phyloP scores from a whole-genome alignment of 306 rosid genomes.

The Lathyrus sativus region DNA sequence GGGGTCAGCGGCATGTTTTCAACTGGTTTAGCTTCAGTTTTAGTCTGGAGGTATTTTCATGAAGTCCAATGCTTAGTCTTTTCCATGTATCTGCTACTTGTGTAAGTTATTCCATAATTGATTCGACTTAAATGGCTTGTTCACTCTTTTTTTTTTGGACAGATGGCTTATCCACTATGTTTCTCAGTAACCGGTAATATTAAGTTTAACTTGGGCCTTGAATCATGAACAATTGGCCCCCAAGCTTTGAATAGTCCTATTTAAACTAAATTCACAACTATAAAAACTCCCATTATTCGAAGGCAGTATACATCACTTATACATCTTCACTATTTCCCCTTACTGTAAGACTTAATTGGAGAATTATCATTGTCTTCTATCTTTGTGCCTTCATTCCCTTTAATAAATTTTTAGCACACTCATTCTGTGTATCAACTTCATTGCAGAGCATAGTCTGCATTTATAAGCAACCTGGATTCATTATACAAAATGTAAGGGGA shows the following conservation, averaged over 20 bases:
- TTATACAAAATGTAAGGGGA: background rate
- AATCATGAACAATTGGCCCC: slow-evolving; percentile 5
- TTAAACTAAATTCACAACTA: slow-evolving; percentile 14
- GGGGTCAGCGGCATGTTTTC: background rate
- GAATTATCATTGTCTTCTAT: background rate
- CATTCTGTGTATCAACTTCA: slow-evolving; percentile 11
- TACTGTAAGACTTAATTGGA: slow-evolving; percentile 2
- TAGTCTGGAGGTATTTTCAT: background rate
- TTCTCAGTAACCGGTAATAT: background rate
- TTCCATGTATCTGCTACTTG: background rate
- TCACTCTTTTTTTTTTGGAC: no score
- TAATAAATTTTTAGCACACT: background rate
- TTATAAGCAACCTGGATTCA: background rate
- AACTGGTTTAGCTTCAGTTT: slow-evolving; percentile 3
- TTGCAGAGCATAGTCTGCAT: background rate
- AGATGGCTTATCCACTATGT: no score
- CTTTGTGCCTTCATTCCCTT: slow-evolving; percentile 11
- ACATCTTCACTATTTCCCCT: background rate
- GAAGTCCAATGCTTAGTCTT: slow-evolving; percentile 15
- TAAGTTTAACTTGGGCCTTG: background rate
- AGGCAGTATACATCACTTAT: background rate
- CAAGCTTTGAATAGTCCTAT: background rate
- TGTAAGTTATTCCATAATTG: background rate
- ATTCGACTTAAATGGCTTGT: background rate
- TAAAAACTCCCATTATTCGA: background rate